Conservation (phyloP, 2,329 filamentous ascomycete species). For the Paraconiothyrium brasiliense region DNA sequence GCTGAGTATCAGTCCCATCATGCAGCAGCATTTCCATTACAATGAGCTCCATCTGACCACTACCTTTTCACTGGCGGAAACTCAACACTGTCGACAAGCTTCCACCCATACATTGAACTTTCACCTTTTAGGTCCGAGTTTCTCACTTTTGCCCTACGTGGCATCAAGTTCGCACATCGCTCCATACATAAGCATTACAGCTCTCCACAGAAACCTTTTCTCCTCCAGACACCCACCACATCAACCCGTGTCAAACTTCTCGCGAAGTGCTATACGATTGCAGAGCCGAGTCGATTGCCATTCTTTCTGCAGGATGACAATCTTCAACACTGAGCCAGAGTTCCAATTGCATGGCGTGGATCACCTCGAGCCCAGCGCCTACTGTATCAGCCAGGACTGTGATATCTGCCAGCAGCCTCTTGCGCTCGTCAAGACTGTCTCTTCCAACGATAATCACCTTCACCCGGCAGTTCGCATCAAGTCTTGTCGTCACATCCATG, state of each 20-base stretch:
- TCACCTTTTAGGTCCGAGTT: neutral
- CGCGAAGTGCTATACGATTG: neutral
- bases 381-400: neutral
- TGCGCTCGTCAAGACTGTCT: neutral
- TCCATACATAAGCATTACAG: neutral
- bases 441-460: neutral
- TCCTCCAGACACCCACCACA: neutral
- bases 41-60: neutral
- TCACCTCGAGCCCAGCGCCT: neutral
- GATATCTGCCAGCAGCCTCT: conserved; percentile 5
- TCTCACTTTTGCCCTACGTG: neutral
- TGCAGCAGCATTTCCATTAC: neutral
- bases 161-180: neutral
- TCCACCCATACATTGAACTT: neutral
- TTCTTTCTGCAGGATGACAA: neutral
- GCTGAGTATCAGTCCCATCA: too few relatives aligned
- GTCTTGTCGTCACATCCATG: conserved; percentile 30
- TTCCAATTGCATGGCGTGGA: neutral
- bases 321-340: neutral
- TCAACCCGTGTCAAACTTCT: neutral
- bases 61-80: neutral
- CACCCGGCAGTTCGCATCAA: conserved; percentile 29
- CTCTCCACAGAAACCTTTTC: neutral
- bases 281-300: too few relatives aligned
- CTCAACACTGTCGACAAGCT: neutral